Conservation (phyloP, 352 stramenopile genomes). For the Globisporangium nagaii region DNA sequence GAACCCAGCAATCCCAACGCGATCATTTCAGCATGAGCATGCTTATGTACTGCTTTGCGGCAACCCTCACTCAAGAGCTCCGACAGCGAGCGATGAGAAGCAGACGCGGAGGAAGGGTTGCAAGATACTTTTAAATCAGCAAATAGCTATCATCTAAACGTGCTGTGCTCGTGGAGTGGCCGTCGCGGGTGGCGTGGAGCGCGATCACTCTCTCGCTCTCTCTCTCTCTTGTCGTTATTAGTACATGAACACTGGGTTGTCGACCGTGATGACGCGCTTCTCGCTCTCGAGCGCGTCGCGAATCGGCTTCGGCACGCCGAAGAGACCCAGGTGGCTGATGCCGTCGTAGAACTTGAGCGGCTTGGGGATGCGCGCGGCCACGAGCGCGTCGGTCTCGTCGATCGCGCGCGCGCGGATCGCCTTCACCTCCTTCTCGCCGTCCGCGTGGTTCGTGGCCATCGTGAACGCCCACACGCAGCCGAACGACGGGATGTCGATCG, state of each 20-base stretch:
- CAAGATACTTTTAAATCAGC: neutral
- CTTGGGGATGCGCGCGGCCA: constrained; percentile 51
- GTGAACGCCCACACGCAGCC: constrained; percentile 93
- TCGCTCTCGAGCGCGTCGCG: constrained; percentile 83
- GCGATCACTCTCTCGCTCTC: too few species aligned
- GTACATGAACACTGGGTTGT: constrained; percentile 96
- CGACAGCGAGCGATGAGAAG: neutral
- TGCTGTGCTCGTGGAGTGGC: too few species aligned
- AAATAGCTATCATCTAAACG: constrained; percentile 10
- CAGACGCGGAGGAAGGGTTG: neutral
- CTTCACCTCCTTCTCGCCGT: constrained; percentile 39
- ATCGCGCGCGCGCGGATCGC: constrained; percentile 49
- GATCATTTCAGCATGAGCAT: too few species aligned
- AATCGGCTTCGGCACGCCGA: constrained; percentile 89
- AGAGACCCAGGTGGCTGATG: constrained; percentile 85
- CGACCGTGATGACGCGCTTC: constrained; percentile 92
- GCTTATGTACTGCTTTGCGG: too few species aligned
- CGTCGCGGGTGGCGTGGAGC: constrained; percentile 13
- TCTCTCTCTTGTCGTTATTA: constrained; percentile 25
- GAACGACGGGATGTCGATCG: constrained; percentile 91
- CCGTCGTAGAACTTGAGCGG: constrained; percentile 91
- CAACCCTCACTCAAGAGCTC: too few species aligned
- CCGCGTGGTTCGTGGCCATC: constrained; percentile 81
- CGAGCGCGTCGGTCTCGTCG: constrained; percentile 57
- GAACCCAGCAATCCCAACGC: too few species aligned